phyloP scores from a whole-genome alignment of 2,329 filamentous ascomycete species.

The Penicillium sp. region DNA sequence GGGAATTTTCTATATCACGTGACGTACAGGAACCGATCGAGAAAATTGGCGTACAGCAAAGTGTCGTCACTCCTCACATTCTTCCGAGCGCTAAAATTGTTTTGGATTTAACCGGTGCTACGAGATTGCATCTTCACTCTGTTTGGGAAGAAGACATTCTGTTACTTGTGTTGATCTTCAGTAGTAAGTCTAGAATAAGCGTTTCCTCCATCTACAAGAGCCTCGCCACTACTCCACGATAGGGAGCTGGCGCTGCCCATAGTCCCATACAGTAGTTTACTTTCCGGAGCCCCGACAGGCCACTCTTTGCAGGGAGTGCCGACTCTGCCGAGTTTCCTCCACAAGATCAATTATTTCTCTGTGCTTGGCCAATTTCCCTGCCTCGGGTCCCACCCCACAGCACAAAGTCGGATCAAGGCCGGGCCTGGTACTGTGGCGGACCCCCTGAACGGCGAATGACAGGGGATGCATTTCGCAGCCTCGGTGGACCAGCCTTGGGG shows the following conservation, averaged over 20 bases:
- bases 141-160: background rate
- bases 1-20: conserved; percentile 14
- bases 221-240: background rate
- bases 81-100: conserved; percentile 1
- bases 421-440: conserved; percentile 4
- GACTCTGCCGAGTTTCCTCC: background rate
- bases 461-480: conserved; percentile 22
- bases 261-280: background rate
- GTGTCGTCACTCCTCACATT: conserved; percentile 1
- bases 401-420: conserved; percentile 7
- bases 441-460: conserved; percentile 18
- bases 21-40: background rate
- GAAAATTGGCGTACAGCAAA: background rate
- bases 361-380: background rate
- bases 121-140: background rate
- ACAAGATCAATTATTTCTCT: background rate
- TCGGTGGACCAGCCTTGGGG: conserved; percentile 13
- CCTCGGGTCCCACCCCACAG: conserved; percentile 19
- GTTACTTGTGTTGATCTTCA: background rate
- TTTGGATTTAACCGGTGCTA: background rate
- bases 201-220: background rate
- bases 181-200: background rate
- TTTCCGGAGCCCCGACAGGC: background rate
- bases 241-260: background rate
- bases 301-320: background rate